Evolutionary conservation across 805 yeast genomes (phyloP), one percentile per base, ranked within the genome.

Genomic region (Maudiozyma bulderi): DNA sequence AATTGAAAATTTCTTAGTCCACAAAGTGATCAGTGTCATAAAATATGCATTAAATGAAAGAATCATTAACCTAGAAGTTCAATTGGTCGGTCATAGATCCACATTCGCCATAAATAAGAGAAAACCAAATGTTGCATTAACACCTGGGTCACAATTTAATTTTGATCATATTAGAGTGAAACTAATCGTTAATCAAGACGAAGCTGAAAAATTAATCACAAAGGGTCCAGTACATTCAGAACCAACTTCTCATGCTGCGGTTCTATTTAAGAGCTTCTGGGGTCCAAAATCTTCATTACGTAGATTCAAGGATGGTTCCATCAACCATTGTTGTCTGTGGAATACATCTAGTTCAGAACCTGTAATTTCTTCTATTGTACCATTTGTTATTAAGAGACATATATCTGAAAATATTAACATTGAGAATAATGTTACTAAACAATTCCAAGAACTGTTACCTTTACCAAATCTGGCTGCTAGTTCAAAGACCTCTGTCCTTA

Each of bases 321-420:
- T 93, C 51, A 82, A 80, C 53, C 95, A 93, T 67, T 86, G 95
- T 64, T 95, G 93, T 49, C 84, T 89, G 32, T 93, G 98, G 98
- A 59, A 66, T 2, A 69, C 77, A 5, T 70, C 77, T 6, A 66
- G 77, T 20, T 69, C 72, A 26, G 82, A 78, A 49, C 84, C 93
- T 0, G 74, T 88, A 6, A 79, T 82, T 11, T 64, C 80, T 4
- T 73, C 83, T 29, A 86, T 91, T 46, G 68, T 84, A 26, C 75
- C 77, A 52, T 85, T 80, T 58, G 72, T 81, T 11, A 69, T 88
- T 46, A 75, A 75, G 49, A 69, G 76, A 40, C 96, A 91, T 62
- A 68, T 91, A 26, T 71, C 70, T 44, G 73, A 75, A 46, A 64
- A 62, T 26, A 43, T 64, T 14, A 53, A 57, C n/a, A 39, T 69